Conservation (phyloP, 2,329 filamentous ascomycete genomes). For the Colletotrichum tabaci region DNA sequence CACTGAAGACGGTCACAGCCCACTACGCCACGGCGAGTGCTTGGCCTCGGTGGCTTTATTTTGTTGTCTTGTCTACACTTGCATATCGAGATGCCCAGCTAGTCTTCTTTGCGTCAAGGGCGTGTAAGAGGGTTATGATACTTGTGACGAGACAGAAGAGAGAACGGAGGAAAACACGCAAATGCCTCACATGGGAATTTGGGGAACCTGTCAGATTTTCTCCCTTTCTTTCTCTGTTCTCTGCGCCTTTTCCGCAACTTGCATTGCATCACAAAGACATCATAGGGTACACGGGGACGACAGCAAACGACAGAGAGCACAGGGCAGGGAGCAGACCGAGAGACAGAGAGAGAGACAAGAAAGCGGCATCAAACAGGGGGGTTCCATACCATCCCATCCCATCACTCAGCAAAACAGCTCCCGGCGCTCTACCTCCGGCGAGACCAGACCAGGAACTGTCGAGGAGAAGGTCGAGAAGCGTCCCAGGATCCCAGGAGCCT, state of each 20-base stretch:
- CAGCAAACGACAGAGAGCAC: conserved; percentile 13
- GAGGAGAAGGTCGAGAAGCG: background rate
- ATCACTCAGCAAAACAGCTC: background rate
- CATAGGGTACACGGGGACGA: conserved; percentile 28
- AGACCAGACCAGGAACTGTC: conserved; percentile 8
- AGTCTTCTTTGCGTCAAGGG: no score
- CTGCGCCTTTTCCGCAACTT: no score
- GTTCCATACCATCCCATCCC: background rate
- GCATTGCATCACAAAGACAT: conserved; percentile 38
- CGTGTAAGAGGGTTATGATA: no score
- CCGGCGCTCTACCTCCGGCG: background rate
- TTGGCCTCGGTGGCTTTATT: background rate
- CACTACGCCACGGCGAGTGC: background rate
- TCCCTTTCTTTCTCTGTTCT: background rate
- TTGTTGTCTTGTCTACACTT: no score
- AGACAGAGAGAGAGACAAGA: background rate
- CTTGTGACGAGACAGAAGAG: no score
- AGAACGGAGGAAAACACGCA: no score
- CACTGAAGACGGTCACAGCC: conserved; percentile 14
- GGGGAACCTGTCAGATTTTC: conserved; percentile 7
- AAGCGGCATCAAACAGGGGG: conserved; percentile 5
- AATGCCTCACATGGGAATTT: no score
- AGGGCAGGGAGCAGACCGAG: conserved; percentile 7
- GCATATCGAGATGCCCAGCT: no score
- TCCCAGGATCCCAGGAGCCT: background rate